Evolutionary conservation across 441 rosid species (phyloP).

Genomic region (Brassica balearica): DNA sequence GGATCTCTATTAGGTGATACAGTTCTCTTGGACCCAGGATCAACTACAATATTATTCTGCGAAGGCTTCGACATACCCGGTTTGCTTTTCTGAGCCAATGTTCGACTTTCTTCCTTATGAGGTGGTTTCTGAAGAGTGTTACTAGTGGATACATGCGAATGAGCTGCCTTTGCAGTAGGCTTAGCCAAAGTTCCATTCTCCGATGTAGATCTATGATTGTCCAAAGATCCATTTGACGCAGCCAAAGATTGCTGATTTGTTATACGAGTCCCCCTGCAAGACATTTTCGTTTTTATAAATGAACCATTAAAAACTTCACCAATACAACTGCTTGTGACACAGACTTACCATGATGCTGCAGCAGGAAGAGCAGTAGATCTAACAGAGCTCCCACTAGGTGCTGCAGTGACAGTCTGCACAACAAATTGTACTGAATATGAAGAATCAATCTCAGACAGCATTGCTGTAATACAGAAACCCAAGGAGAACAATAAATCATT

Average conservation of each 20-base stretch:
- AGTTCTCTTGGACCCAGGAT: conserved; percentile 37
- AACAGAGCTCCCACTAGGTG: conserved; percentile 39
- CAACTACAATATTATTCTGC: conserved; percentile 23
- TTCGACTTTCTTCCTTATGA: conserved; percentile 22
- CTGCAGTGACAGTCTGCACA: conserved; percentile 35
- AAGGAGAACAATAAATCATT: background rate
- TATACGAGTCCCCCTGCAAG: conserved; percentile 57
- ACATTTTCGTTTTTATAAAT: background rate
- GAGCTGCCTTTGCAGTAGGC: conserved; percentile 10
- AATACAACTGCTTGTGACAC: background rate
- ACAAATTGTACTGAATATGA: background rate
- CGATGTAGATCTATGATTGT: conserved; percentile 2
- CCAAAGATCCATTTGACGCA: conserved; percentile 43
- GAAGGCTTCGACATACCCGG: conserved; percentile 23
- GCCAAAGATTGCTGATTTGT: conserved; percentile 47
- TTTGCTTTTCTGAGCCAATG: conserved; percentile 36
- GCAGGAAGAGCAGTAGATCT: conserved; percentile 50
- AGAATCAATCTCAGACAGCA: background rate
- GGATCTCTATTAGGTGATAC: conserved; percentile 28
- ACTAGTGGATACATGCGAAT: conserved; percentile 18
- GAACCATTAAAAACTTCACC: background rate
- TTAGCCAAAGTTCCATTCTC: conserved; percentile 25
- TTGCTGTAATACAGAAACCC: conserved; percentile 5
- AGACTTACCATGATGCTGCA: conserved; percentile 55
- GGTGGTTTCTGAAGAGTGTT: conserved; percentile 22